Evolutionary conservation across 345 rosid genomes (phyloP).

Genomic region (Eucalyptus regnans): DNA sequence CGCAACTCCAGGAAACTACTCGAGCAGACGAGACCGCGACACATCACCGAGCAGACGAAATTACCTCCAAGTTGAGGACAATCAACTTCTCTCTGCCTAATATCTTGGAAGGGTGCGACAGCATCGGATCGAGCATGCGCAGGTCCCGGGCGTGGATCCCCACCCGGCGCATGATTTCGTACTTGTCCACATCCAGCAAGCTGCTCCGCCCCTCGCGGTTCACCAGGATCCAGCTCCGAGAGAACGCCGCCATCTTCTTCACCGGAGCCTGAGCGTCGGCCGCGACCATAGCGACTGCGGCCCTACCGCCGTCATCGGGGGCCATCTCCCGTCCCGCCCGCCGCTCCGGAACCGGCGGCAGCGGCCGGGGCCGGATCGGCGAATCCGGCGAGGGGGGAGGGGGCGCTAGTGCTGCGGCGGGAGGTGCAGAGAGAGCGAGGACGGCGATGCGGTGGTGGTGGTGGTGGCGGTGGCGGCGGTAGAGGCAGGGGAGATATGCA

Average conservation of each 20-base stretch:
- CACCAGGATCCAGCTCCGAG: slow-evolving; percentile 30
- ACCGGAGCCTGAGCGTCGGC: not conserved
- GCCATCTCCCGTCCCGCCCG: not conserved
- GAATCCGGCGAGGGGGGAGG: too few relatives aligned
- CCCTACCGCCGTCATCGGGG: not conserved
- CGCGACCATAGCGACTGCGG: not conserved
- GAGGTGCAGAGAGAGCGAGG: not conserved
- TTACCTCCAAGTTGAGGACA: slow-evolving; percentile 47
- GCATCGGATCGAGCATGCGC: slow-evolving; percentile 44
- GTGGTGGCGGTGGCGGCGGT: not conserved
- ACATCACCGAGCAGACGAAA: not conserved
- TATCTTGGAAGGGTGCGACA: slow-evolving; percentile 36
- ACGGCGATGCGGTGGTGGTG: not conserved
- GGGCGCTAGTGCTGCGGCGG: not conserved
- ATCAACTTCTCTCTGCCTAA: slow-evolving; percentile 37
- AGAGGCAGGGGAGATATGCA: not conserved
- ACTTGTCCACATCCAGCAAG: slow-evolving; percentile 37
- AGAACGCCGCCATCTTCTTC: slow-evolving; percentile 28
- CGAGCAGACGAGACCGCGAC: not conserved
- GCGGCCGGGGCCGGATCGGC: too few relatives aligned
- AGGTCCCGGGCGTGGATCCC: slow-evolving; percentile 49
- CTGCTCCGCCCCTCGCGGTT: slow-evolving; percentile 15
- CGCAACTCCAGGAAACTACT: not conserved
- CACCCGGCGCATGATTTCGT: slow-evolving; percentile 42
- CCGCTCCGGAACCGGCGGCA: not conserved